Conservation (phyloP, 257 asterid species). For the Rhazya stricta region DNA sequence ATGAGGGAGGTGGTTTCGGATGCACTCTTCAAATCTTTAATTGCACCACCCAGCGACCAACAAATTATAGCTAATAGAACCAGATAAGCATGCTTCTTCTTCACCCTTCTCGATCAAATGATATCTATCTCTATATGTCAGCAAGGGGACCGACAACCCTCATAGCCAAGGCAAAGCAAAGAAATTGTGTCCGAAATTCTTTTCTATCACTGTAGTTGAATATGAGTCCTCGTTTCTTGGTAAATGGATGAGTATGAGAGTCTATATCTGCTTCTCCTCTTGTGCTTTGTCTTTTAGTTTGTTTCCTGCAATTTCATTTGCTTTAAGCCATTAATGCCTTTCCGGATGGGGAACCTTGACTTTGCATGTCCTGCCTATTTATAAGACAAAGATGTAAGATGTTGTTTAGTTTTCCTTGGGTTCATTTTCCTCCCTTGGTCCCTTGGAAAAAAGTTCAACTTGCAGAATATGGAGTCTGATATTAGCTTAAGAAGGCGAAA, state of each 20-base stretch:
- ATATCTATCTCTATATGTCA: not conserved
- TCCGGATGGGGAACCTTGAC: not conserved
- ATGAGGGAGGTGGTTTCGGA: not conserved
- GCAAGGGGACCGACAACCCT: too few relatives aligned
- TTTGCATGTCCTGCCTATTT: not conserved
- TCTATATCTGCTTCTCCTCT: not conserved
- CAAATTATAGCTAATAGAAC: not conserved
- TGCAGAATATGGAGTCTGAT: slow-evolving; percentile 9
- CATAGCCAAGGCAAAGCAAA: too few relatives aligned
- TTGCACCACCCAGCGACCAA: not conserved
- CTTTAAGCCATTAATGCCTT: not conserved
- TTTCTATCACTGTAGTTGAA: not conserved
- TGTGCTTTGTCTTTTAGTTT: too few relatives aligned
- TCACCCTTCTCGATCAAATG: not conserved
- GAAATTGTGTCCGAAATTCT: not conserved
- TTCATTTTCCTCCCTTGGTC: not conserved
- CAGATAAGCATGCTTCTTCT: not conserved
- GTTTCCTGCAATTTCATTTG: not conserved
- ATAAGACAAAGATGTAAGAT: too few relatives aligned
- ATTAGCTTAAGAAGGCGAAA: slow-evolving; percentile 21
- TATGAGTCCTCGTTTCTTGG: not conserved
- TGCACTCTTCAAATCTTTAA: not conserved
- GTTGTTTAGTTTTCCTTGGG: not conserved
- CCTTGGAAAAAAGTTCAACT: not conserved
- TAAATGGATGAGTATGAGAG: not conserved